Evolutionary conservation across 208 protist species (phyloP).

Genomic region (Blastocrithidia nonstop): DNA sequence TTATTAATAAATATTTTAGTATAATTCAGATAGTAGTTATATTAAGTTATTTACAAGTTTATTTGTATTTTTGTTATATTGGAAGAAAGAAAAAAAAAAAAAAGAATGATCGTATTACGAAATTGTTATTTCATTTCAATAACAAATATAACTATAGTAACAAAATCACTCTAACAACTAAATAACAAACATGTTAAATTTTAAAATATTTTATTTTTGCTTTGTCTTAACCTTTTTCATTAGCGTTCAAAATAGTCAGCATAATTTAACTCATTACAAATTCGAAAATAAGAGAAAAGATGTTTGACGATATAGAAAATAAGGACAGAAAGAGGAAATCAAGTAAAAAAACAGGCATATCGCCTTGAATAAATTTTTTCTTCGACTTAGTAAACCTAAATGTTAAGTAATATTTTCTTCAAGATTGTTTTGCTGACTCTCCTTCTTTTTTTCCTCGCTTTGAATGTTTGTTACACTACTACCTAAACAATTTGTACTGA

Average conservation of each 20-base stretch:
- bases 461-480: no score
- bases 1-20: neutral
- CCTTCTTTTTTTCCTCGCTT: no score
- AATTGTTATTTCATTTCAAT: neutral
- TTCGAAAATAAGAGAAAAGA: neutral
- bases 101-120: neutral
- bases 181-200: neutral
- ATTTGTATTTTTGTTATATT: no score
- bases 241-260: neutral
- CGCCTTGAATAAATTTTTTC: no score
- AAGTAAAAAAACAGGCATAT: constrained; percentile 4
- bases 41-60: neutral
- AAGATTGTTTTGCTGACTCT: neutral
- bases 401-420: neutral
- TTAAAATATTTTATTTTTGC: neutral
- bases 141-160: neutral
- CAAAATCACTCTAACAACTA: neutral
- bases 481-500: no score
- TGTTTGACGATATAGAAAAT: neutral
- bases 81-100: neutral
- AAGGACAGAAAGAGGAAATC: neutral
- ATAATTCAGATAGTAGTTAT: neutral
- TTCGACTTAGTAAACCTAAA: no score
- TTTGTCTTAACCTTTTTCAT: neutral
- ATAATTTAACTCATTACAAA: neutral